phyloP scores from a whole-genome alignment of 1,284 basidiomycete species.

The Tremellales sp. region DNA sequence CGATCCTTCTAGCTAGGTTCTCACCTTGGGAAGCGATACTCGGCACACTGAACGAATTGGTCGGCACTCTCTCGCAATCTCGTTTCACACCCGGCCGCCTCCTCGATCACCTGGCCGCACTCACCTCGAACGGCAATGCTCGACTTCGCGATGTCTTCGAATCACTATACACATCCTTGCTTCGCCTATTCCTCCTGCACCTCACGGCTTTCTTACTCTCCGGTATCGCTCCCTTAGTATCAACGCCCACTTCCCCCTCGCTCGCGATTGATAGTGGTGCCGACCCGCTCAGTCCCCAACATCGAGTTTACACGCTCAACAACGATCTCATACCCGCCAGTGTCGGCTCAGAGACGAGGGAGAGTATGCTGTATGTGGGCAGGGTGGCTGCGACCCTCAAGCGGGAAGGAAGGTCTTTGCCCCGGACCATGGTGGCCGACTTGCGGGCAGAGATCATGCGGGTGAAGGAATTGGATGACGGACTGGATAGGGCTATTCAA shows the following conservation, averaged over 20 bases:
- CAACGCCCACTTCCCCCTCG: slow-evolving; percentile 57
- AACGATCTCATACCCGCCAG: slow-evolving; percentile 68
- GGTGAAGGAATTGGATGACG: slow-evolving; percentile 63
- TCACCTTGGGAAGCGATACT: slow-evolving; percentile 79
- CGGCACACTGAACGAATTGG: slow-evolving; percentile 60
- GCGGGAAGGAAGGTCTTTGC: slow-evolving; percentile 68
- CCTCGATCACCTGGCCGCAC: slow-evolving; percentile 66
- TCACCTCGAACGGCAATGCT: slow-evolving; percentile 69
- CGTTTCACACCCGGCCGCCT: slow-evolving; percentile 67
- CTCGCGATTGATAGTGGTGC: slow-evolving; percentile 54
- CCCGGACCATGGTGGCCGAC: slow-evolving; percentile 59
- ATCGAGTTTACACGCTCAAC: slow-evolving; percentile 48
- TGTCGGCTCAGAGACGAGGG: slow-evolving; percentile 63
- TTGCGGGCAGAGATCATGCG: slow-evolving; percentile 62
- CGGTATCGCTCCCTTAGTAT: slow-evolving; percentile 55
- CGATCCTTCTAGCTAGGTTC: slow-evolving; percentile 72
- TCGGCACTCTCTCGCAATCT: slow-evolving; percentile 57
- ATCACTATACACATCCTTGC: slow-evolving; percentile 65
- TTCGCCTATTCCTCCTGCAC: slow-evolving; percentile 72
- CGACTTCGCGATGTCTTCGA: slow-evolving; percentile 66
- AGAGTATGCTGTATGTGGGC: slow-evolving; percentile 81
- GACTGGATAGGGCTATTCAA: slow-evolving; percentile 65
- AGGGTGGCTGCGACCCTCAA: slow-evolving; percentile 79
- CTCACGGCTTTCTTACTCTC: slow-evolving; percentile 72
- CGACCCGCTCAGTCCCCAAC: slow-evolving; percentile 39